These are phyloP conservation scores for Arctium minus DNA, from an alignment of 129 eudicot species.

Conservation along the genomic window DNA sequence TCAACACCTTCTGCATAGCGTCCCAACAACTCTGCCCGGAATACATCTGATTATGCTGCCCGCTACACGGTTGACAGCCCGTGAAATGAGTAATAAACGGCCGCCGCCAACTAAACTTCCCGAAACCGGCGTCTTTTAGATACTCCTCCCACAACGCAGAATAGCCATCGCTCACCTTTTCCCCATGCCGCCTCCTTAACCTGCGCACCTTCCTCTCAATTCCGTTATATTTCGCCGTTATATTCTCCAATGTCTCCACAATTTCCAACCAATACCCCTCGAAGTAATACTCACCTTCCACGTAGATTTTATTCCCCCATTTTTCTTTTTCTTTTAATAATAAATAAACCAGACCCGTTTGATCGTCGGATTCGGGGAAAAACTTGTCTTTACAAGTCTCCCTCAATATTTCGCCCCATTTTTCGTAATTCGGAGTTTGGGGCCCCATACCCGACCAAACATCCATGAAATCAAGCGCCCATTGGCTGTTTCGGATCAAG, in stretches of 20 bases:
- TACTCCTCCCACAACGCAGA: slow-evolving; percentile 48
- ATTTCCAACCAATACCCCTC: slow-evolving; percentile 94
- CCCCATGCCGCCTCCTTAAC: slow-evolving; percentile 69
- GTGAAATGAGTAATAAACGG: slow-evolving; percentile 92
- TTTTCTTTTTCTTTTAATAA: slow-evolving; percentile 55
- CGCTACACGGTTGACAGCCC: slow-evolving; percentile 92
- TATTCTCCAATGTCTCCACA: slow-evolving; percentile 45
- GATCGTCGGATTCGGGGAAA: slow-evolving; percentile 72
- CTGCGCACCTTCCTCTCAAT: slow-evolving; percentile 41
- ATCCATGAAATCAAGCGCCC: slow-evolving; percentile 86
- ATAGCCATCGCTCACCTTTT: slow-evolving; percentile 55
- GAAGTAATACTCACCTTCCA: slow-evolving; percentile 69
- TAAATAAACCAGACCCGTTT: slow-evolving; percentile 68
- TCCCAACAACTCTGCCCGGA: slow-evolving; percentile 51
- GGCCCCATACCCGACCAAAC: slow-evolving; percentile 87
- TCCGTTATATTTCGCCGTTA: slow-evolving; percentile 34
- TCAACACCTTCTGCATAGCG: slow-evolving; percentile 63
- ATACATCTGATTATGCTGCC: slow-evolving; percentile 68
- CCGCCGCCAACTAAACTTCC: slow-evolving; percentile 51
- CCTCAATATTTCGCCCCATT: slow-evolving; percentile 59
- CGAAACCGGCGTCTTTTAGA: slow-evolving; percentile 55
- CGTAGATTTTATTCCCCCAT: slow-evolving; percentile 68
- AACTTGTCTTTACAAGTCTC: slow-evolving; percentile 55
- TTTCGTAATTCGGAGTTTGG: slow-evolving; percentile 50
- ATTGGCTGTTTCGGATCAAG: slow-evolving; percentile 71